Evolutionary conservation across 768 basidiomycete genomes (phyloP).

Genomic region (Suillus subaureus): DNA sequence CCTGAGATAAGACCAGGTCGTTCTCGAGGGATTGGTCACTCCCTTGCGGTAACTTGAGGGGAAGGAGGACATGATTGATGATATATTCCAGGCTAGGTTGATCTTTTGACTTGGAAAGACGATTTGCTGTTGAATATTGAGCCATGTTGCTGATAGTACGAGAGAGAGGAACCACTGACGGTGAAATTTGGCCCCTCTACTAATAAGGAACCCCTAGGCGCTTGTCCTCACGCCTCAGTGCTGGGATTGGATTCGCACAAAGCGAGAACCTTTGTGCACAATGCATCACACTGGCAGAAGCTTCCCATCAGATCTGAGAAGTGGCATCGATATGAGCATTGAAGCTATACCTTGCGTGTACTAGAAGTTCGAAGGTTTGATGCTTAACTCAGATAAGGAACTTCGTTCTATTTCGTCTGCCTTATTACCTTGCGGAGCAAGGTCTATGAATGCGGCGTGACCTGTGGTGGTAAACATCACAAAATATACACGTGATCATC

Average conservation of each 20-base stretch:
- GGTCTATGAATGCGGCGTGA: too few species aligned
- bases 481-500: too few species aligned
- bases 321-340: not conserved
- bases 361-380: not conserved
- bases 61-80: constrained; percentile 46
- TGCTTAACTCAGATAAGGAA: not conserved
- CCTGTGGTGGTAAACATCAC: too few species aligned
- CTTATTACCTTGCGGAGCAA: too few species aligned
- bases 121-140: not conserved
- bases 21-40: constrained; percentile 31
- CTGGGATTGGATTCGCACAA: not conserved
- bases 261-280: not conserved
- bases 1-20: constrained; percentile 30
- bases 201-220: not conserved
- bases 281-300: too few species aligned
- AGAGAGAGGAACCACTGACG: not conserved
- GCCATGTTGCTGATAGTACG: not conserved
- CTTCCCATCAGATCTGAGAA: not conserved
- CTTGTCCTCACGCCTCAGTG: not conserved
- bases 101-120: not conserved
- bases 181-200: not conserved
- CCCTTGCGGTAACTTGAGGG: constrained; percentile 41
- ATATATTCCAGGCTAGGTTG: constrained; percentile 28
- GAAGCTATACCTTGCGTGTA: not conserved
- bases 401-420: too few species aligned